Evolutionary conservation across 345 rosid genomes (phyloP), one percentile per base, ranked within the genome.

Genomic region (Odontarrhena argentea): DNA sequence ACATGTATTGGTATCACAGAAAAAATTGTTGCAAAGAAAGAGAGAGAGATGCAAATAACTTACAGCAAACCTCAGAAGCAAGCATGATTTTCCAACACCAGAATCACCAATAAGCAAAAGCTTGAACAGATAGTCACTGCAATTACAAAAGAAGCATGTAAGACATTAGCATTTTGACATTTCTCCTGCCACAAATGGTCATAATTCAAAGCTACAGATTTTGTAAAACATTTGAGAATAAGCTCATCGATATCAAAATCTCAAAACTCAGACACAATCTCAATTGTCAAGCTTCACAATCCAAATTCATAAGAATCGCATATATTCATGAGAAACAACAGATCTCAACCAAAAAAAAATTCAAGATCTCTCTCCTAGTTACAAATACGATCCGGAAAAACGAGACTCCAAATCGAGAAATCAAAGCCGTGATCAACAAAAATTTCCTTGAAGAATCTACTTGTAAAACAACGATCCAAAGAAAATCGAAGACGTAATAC

Each of bases 21-120:
- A 26, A 9, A 24, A 2, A 0, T 3, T 25, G n/a, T 9, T 26
- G 37, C 24, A 3, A 8, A 40, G 46, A 24, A 3, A 43, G 7
- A 45, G 11, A 46, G 30, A 58, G 8, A 46, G 0, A 13, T 46
- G 76, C 11, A 18, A 50, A 28, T 40, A 1, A 77, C 81, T 78
- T 78, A 78, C 81, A 57, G 81, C 81, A 74, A 78, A 78, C 73
- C 81, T 78, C 60, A 78, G 77, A 37, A 78, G 78, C 60, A 78
- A 65, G 60, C 78, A 78, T 26, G 81, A 78, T 24, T 78, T 78
- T 24, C 81, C 81, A 49, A 78, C 81, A 70, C 81, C 81, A 61
- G 81, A 78, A 67, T 78, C 81, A 65, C 81, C 81, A 3, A 74
- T 78, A 0, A 78, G 78, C 70, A 78, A 66, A 62, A 78, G 81